Base-by-base conservation (phyloP, 331 rosid genomes). In the Malus hybrid region DNA sequence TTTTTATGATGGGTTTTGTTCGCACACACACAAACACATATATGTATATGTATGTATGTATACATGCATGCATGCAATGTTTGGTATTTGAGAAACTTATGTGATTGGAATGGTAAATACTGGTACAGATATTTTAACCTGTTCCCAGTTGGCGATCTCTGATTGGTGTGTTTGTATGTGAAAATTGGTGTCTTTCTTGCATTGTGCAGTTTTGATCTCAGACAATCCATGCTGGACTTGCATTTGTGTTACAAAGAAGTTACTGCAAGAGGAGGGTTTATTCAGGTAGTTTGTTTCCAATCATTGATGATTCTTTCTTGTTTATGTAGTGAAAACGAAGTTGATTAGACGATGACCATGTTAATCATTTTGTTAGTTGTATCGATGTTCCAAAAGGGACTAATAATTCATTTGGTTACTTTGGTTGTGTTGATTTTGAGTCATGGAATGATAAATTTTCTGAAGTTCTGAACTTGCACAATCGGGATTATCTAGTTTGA, bases 241-340 rank as follows among this genome's bases (percentile, higher is more conserved):
- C 82, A 82, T 73, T 57, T 67, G 29, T 73, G 73, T 53, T 82
- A 77, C 76, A 82, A 68, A 57, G 85, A 82, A 77, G 85, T 82
- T 42, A 63, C 46, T 53, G 46, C 36, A 44, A 82, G 79, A 64
- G 85, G 85, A 30, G 85, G 85, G 39, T 82, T 32, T 68, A 29
- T 72, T 42, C 82, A 73, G 79, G 85, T 44, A 44, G 50, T 73
- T 53, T 66, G 46, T 33, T 52, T 60, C 20, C 8, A 24, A 66
- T 14, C 10, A 0, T 34, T 64, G 71, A 56, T 70, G 8, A 34
- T 56, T 28, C 75, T 73, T 61, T 26, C 61, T 18, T 19, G 18
- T 70, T 52, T 71, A 7, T n/a, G 20, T 33, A 33, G 63, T 19
- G 20, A 52, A 32, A 70, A 48, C 22, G 20, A 39, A 42, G 46